Conservation (phyloP, 1,284 basidiomycete genomes). For the Porodaedalea pini region DNA sequence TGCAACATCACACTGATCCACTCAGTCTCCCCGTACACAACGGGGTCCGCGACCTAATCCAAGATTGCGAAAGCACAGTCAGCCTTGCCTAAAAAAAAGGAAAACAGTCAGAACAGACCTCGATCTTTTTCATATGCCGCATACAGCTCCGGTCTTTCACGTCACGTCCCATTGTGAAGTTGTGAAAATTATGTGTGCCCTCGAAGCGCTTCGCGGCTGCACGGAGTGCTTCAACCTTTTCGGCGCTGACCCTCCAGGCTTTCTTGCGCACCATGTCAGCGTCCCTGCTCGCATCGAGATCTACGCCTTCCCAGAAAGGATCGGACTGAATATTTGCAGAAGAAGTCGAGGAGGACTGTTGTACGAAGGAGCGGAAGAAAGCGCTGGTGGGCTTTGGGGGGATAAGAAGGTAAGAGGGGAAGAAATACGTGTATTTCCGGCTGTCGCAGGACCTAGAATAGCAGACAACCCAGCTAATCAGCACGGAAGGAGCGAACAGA, state of each 20-base stretch:
- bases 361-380: constrained; percentile 48
- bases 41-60: constrained; percentile 70
- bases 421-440: constrained; percentile 94
- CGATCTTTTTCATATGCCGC: constrained; percentile 82
- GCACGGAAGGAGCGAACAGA: constrained; percentile 19
- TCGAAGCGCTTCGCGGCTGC: constrained; percentile 62
- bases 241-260: constrained; percentile 58
- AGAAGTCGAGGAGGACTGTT: constrained; percentile 25
- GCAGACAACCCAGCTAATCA: background rate
- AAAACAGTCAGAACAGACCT: constrained; percentile 42
- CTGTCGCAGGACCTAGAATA: constrained; percentile 78
- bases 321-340: constrained; percentile 4
- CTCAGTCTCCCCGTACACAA: constrained; percentile 86
- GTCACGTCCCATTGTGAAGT: constrained; percentile 90
- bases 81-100: background rate
- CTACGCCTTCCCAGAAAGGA: constrained; percentile 46
- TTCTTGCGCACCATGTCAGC: constrained; percentile 63
- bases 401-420: constrained; percentile 91
- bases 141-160: constrained; percentile 80
- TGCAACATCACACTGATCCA: constrained; percentile 95
- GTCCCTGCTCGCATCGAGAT: constrained; percentile 39
- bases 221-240: constrained; percentile 56
- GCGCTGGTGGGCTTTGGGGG: constrained; percentile 81
- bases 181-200: constrained; percentile 94
- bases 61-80: background rate